phyloP scores from a whole-genome alignment of 768 basidiomycete genomes.

The Pholiota conissans region DNA sequence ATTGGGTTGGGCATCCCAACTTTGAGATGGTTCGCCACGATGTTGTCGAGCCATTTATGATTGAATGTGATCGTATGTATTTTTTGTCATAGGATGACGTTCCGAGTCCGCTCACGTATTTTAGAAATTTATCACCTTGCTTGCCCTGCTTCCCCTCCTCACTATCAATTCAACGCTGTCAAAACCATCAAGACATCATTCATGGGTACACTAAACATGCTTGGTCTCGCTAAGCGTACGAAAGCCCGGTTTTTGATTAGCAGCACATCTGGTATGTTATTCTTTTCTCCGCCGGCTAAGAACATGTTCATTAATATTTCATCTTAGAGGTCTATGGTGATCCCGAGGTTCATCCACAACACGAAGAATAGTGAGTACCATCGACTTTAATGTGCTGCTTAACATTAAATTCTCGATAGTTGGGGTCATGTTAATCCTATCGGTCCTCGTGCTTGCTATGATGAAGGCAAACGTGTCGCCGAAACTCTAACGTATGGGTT shows the following conservation, averaged over 20 bases:
- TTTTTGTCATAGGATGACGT: constrained; percentile 5
- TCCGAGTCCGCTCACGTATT: constrained; percentile 12
- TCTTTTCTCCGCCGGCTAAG: constrained; percentile 6
- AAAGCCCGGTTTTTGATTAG: constrained; percentile 97
- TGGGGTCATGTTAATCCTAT: constrained; percentile 99
- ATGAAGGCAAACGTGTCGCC: constrained; percentile 98
- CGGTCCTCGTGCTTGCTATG: constrained; percentile 98
- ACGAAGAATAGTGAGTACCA: constrained; percentile 83
- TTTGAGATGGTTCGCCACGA: constrained; percentile 98
- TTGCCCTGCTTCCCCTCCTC: constrained; percentile 95
- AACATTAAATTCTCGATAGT: constrained; percentile 37
- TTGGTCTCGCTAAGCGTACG: constrained; percentile 94
- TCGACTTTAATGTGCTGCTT: constrained; percentile 2
- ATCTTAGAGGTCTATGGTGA: constrained; percentile 92
- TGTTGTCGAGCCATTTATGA: constrained; percentile 96
- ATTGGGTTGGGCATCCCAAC: constrained; percentile 98
- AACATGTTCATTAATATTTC: constrained; percentile 9
- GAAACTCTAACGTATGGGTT: constrained; percentile 98
- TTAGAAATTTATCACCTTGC: constrained; percentile 97
- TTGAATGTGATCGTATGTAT: constrained; percentile 92
- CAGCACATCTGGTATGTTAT: constrained; percentile 81
- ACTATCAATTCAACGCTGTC: constrained; percentile 97
- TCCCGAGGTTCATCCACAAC: constrained; percentile 96
- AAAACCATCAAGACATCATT: constrained; percentile 99
- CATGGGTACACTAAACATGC: constrained; percentile 98